Evolutionary conservation across 768 basidiomycete genomes (phyloP).

Genomic region (Trametes cubensis): DNA sequence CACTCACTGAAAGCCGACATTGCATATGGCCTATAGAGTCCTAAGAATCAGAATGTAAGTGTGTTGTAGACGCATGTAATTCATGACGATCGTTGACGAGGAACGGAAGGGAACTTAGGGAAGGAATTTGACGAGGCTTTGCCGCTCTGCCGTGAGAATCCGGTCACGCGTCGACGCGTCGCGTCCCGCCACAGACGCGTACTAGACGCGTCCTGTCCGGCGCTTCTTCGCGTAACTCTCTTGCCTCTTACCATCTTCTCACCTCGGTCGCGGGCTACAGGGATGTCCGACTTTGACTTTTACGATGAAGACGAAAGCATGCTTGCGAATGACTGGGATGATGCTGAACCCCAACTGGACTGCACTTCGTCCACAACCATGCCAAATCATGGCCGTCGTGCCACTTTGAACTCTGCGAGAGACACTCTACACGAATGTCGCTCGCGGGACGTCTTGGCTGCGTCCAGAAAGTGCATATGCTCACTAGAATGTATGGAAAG

Average conservation of each 20-base stretch:
- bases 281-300: neutral
- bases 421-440: neutral
- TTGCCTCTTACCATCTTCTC: neutral
- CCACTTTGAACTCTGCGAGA: neutral
- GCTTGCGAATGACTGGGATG: too few relatives aligned
- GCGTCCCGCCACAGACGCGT: constrained; percentile 18
- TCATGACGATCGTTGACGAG: too few relatives aligned
- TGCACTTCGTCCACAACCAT: neutral
- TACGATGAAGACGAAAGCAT: neutral
- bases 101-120: too few relatives aligned
- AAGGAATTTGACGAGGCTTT: too few relatives aligned
- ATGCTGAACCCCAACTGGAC: too few relatives aligned
- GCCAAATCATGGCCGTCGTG: neutral
- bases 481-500: neutral
- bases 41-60: too few relatives aligned
- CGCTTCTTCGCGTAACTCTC: constrained; percentile 1
- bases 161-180: constrained; percentile 19
- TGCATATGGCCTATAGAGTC: too few relatives aligned
- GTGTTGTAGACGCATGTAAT: too few relatives aligned
- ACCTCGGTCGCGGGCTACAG: neutral
- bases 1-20: too few relatives aligned
- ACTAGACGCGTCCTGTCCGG: constrained; percentile 4
- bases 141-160: constrained; percentile 9
- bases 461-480: neutral
- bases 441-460: neutral